phyloP scores from a whole-genome alignment of 805 yeast species.

The Zygoascus tannicola region DNA sequence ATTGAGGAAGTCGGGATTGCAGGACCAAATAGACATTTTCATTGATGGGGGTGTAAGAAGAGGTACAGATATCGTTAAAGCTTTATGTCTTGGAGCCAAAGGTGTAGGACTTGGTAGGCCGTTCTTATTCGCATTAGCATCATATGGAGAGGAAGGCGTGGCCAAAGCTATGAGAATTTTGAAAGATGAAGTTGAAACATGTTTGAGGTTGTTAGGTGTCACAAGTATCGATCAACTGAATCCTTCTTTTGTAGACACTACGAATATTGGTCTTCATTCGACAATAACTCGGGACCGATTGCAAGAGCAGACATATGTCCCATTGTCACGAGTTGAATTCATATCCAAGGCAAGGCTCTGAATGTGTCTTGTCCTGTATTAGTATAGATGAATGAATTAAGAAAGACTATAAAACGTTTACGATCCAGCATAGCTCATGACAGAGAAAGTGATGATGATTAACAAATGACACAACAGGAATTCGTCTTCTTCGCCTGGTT shows the following conservation, averaged over 20 bases:
- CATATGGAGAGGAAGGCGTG: conserved; percentile 73
- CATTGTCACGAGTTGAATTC: conserved; percentile 37
- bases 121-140: conserved; percentile 65
- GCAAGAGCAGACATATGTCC: conserved; percentile 47
- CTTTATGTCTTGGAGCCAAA: conserved; percentile 66
- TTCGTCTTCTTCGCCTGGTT: conserved; percentile 94
- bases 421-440: too few relatives aligned
- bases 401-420: too few relatives aligned
- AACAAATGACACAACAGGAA: conserved; percentile 67
- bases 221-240: conserved; percentile 49
- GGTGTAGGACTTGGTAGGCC: conserved; percentile 73
- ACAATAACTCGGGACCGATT: conserved; percentile 47
- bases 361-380: too few relatives aligned
- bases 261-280: conserved; percentile 33
- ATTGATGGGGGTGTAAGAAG: conserved; percentile 73
- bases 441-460: too few relatives aligned
- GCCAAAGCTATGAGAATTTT: conserved; percentile 53
- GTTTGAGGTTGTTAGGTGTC: conserved; percentile 74
- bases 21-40: conserved; percentile 49
- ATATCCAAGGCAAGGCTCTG: too few relatives aligned
- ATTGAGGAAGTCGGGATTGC: conserved; percentile 28
- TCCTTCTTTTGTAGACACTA: conserved; percentile 50
- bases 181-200: conserved; percentile 62
- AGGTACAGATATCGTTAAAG: conserved; percentile 70
- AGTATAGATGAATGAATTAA: too few relatives aligned